These are phyloP conservation scores for Venturia carpophila DNA, from an alignment of 2,329 filamentous ascomycete species.

Conservation along the genomic window DNA sequence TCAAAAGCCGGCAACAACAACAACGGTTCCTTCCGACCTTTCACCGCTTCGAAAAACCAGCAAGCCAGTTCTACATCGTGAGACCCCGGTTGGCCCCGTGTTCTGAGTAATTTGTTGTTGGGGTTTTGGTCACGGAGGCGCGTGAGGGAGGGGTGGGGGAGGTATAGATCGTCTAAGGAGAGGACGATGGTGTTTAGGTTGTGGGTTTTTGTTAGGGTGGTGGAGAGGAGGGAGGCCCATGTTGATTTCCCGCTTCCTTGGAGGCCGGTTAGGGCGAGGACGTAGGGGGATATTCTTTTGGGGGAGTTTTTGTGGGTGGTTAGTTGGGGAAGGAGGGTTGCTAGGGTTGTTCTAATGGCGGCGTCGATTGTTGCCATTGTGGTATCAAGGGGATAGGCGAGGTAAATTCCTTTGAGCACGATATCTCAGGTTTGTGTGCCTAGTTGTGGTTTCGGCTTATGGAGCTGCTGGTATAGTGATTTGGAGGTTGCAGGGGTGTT, in stretches of 20 bases:
- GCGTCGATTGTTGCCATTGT: not conserved
- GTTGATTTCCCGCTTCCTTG: constrained; percentile 21
- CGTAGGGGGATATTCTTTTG: constrained; percentile 4
- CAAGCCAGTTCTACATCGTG: constrained; percentile 63
- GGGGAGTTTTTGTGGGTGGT: not conserved
- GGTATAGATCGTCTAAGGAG: constrained; percentile 75
- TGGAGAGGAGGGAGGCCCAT: constrained; percentile 9
- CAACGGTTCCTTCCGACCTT: constrained; percentile 31
- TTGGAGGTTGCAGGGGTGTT: not conserved
- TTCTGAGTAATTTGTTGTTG: constrained; percentile 67
- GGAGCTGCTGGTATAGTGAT: not conserved
- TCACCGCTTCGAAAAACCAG: constrained; percentile 38
- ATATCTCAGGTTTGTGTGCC: no score
- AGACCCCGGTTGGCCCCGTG: constrained; percentile 75
- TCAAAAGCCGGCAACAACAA: not conserved
- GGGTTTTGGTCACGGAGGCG: constrained; percentile 57
- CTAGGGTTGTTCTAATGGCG: not conserved
- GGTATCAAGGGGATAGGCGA: no score
- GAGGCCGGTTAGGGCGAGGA: constrained; percentile 19
- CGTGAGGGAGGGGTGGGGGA: constrained; percentile 60
- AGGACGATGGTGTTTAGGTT: constrained; percentile 28
- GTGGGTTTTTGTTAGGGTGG: constrained; percentile 19
- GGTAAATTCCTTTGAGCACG: no score
- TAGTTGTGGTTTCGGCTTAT: not conserved
- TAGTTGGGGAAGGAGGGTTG: not conserved